Percentiles rank a stretch among this genome's conserved stretches.
phyloP scores from a whole-genome alignment of 2,329 filamentous ascomycete genomes.

The Fusarium sp. region DNA sequence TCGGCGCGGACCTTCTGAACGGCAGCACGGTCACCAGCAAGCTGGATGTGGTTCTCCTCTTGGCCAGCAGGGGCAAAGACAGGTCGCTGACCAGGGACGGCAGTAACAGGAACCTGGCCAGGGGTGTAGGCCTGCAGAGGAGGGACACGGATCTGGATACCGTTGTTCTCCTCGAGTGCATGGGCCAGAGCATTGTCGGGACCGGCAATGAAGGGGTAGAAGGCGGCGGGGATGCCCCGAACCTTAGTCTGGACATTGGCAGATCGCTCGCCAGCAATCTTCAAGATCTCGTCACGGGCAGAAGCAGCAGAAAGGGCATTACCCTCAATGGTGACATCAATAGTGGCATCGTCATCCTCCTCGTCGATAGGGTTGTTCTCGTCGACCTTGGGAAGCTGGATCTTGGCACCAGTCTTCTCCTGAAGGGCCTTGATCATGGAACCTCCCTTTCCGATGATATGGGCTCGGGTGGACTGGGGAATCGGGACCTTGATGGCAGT shows the following conservation, averaged over 20 bases:
- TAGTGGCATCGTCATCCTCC: conserved; percentile 85
- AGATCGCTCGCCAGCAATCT: conserved; percentile 87
- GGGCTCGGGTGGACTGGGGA: conserved; percentile 83
- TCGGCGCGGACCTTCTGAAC: conserved; percentile 84
- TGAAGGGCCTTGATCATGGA: conserved; percentile 90
- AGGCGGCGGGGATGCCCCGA: conserved; percentile 87
- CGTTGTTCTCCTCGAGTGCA: conserved; percentile 80
- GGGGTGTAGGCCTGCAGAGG: conserved; percentile 81
- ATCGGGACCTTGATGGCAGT: conserved; percentile 79
- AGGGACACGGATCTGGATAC: conserved; percentile 85
- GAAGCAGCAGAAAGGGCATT: conserved; percentile 89
- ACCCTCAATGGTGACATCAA: conserved; percentile 90
- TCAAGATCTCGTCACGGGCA: conserved; percentile 85
- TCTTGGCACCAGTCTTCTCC: conserved; percentile 88
- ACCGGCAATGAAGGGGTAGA: conserved; percentile 94
- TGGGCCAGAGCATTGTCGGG: conserved; percentile 76
- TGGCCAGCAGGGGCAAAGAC: conserved; percentile 77
- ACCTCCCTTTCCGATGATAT: conserved; percentile 94
- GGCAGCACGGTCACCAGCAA: conserved; percentile 86
- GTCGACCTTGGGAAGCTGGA: conserved; percentile 88
- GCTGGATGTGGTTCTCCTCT: conserved; percentile 80
- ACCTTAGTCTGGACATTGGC: conserved; percentile 85
- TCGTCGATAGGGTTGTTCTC: conserved; percentile 66
- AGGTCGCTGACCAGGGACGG: conserved; percentile 72
- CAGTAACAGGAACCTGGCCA: conserved; percentile 73